These are phyloP conservation scores for Trichophyton mentagrophytes DNA, from an alignment of 2,329 filamentous ascomycete genomes.

Conservation along the genomic window DNA sequence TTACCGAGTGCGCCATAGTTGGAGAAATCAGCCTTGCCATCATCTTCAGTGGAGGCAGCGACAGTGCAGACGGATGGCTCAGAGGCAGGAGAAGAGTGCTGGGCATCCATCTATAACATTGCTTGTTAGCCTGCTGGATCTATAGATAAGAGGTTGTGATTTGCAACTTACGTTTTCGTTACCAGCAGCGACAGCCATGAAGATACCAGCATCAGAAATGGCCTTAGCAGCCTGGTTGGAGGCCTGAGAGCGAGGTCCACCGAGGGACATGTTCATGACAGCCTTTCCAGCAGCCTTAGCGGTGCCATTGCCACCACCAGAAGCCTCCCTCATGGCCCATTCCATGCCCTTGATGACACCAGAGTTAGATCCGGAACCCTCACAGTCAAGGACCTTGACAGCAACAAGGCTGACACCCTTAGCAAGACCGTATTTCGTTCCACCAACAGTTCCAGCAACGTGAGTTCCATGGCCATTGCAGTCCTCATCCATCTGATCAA, in stretches of 20 bases:
- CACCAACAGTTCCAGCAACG: slow-evolving; percentile 26
- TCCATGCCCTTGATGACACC: slow-evolving; percentile 40
- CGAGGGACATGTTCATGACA: slow-evolving; percentile 27
- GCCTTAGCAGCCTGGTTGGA: slow-evolving; percentile 29
- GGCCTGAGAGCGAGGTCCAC: slow-evolving; percentile 24
- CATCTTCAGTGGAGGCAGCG: slow-evolving; percentile 25
- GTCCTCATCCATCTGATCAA: slow-evolving; percentile 12
- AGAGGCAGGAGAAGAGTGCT: slow-evolving; percentile 24
- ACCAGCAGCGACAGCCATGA: slow-evolving; percentile 31
- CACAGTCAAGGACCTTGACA: slow-evolving; percentile 38
- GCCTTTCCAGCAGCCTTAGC: slow-evolving; percentile 20
- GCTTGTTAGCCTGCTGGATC: background rate
- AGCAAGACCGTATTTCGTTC: slow-evolving; percentile 25
- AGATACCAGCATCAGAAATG: slow-evolving; percentile 27
- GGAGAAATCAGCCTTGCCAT: slow-evolving; percentile 28
- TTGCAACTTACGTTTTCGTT: slow-evolving; percentile 22
- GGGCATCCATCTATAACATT: background rate
- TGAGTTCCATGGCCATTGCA: slow-evolving; percentile 30
- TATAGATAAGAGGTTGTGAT: background rate
- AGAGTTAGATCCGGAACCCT: slow-evolving; percentile 34
- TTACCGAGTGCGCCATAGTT: slow-evolving; percentile 23
- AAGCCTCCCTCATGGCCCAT: slow-evolving; percentile 24
- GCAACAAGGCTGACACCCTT: slow-evolving; percentile 30
- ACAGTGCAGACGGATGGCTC: slow-evolving; percentile 29
- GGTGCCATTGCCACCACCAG: slow-evolving; percentile 18